Evolutionary conservation across 2,329 filamentous ascomycete species (phyloP).

Genomic region (Ophiostoma ips): DNA sequence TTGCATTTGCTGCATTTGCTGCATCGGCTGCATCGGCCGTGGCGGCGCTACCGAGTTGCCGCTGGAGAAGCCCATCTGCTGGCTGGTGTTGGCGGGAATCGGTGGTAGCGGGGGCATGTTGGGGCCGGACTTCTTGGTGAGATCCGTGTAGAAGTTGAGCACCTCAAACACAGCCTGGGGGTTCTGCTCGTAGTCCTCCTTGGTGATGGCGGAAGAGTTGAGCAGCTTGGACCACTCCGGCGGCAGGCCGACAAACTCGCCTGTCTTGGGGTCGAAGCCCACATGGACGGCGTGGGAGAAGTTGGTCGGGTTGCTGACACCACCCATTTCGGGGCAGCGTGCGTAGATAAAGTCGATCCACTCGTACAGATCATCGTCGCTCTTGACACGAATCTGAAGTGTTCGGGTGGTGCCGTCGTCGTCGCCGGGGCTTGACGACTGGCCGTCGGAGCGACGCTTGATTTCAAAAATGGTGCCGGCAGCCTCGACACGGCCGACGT

Average conservation of each 20-base stretch:
- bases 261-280: constrained; percentile 88
- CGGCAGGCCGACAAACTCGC: constrained; percentile 86
- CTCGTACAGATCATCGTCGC: constrained; percentile 91
- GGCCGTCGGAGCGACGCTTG: constrained; percentile 56
- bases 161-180: constrained; percentile 75
- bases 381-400: constrained; percentile 85
- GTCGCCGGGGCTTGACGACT: constrained; percentile 57
- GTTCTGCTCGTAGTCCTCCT: constrained; percentile 96
- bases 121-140: constrained; percentile 60
- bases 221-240: constrained; percentile 95
- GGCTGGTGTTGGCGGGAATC: constrained; percentile 39
- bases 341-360: constrained; percentile 99
- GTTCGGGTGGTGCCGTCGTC: constrained; percentile 71
- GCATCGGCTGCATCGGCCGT: constrained; percentile 46
- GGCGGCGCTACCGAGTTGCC: constrained; percentile 52
- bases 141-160: constrained; percentile 73
- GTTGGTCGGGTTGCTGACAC: constrained; percentile 96
- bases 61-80: constrained; percentile 45
- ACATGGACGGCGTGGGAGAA: constrained; percentile 96
- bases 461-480: constrained; percentile 91
- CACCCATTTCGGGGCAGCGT: constrained; percentile 91
- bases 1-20: constrained; percentile 44
- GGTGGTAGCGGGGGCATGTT: constrained; percentile 55
- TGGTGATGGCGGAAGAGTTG: constrained; percentile 92
- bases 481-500: constrained; percentile 80